These are phyloP conservation scores for Inga laurina DNA, from an alignment of 306 rosid species.

Conservation along the genomic window DNA sequence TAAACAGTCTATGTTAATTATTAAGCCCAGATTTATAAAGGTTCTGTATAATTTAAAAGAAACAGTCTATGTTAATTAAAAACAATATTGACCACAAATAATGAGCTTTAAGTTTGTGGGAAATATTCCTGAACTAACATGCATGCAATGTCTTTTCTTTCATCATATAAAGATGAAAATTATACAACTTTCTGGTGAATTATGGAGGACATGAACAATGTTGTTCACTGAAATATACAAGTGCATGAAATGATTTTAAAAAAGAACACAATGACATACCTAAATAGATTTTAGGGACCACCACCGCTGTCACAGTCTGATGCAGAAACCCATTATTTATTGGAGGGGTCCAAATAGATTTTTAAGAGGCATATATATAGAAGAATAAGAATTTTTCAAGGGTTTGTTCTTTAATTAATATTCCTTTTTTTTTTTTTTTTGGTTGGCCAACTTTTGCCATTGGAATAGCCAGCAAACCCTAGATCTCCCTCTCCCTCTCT, in stretches of 20 bases:
- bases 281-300: conserved; percentile 38
- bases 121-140: not conserved
- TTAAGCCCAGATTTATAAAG: not conserved
- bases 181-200: not conserved
- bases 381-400: conserved; percentile 43
- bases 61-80: too few relatives aligned
- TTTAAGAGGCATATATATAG: too few relatives aligned
- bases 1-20: too few relatives aligned
- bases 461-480: conserved; percentile 20
- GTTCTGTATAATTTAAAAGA: too few relatives aligned
- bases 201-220: not conserved
- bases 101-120: not conserved
- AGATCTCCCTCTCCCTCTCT: not conserved
- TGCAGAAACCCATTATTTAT: not conserved
- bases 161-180: not conserved
- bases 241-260: not conserved
- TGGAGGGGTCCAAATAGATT: conserved; percentile 38
- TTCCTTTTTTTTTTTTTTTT: conserved; percentile 25
- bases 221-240: not conserved
- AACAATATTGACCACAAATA: not conserved
- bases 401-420: conserved; percentile 23
- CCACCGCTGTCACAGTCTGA: conserved; percentile 26
- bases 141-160: not conserved
- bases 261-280: not conserved
- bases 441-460: conserved; percentile 37